A percentile compares a stretch with the other conserved stretches of the same genome.
Conservation (phyloP, 2,329 filamentous ascomycete species). For the Dendryphion nanum region DNA sequence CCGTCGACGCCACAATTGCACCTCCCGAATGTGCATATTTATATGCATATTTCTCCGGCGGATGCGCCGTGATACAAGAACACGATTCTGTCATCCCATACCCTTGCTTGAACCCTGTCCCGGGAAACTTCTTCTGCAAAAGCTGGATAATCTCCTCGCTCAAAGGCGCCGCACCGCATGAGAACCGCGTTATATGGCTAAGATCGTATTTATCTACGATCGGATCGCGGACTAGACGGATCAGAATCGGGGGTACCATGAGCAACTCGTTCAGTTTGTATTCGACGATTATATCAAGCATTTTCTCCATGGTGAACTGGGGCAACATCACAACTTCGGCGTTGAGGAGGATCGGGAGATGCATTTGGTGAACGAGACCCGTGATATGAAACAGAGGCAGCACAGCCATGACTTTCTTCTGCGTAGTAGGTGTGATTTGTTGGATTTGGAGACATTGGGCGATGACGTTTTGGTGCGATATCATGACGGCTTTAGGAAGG, state of each 20-base stretch:
- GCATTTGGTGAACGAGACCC: conserved; percentile 48
- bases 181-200: conserved; percentile 54
- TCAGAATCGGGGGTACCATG: conserved; percentile 59
- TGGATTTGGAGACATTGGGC: conserved; percentile 59
- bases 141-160: conserved; percentile 58
- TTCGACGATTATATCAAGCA: conserved; percentile 46
- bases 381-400: conserved; percentile 37
- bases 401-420: conserved; percentile 38
- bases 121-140: conserved; percentile 56
- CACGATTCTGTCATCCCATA: conserved; percentile 70
- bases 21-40: conserved; percentile 58
- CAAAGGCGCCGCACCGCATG: conserved; percentile 60
- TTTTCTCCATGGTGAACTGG: conserved; percentile 57
- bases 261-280: conserved; percentile 52
- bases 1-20: conserved; percentile 57
- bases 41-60: conserved; percentile 56
- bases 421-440: conserved; percentile 43
- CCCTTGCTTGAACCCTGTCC: conserved; percentile 62
- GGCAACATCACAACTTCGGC: conserved; percentile 66
- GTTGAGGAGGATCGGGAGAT: conserved; percentile 62
- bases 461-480: conserved; percentile 39
- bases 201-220: conserved; percentile 58
- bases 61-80: conserved; percentile 62
- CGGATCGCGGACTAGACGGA: conserved; percentile 59
- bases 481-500: conserved; percentile 37